Percentiles rank a stretch among this genome's conserved stretches.
phyloP scores from a whole-genome alignment of 306 rosid genomes.

The Bauhinia variegata region DNA sequence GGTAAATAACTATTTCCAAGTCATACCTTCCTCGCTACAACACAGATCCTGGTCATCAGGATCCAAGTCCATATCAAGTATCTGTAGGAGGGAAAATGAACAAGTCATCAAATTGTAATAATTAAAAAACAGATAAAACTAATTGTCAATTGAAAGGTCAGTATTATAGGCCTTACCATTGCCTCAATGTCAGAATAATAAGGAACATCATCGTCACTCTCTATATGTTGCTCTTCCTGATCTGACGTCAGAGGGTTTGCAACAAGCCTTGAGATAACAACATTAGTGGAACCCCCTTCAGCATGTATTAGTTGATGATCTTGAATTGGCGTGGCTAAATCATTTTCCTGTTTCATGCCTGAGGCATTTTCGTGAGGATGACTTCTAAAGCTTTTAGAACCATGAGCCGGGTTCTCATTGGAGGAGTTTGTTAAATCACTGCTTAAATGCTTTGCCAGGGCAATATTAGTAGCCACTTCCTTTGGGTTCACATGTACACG shows the following conservation, averaged over 20 bases:
- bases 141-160: conserved; percentile 27
- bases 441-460: conserved; percentile 39
- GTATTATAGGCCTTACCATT: conserved; percentile 59
- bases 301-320: conserved; percentile 46
- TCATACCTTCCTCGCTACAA: conserved; percentile 75
- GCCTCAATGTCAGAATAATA: conserved; percentile 92
- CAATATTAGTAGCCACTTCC: conserved; percentile 47
- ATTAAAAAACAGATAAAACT: conserved; percentile 24
- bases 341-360: conserved; percentile 49
- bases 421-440: conserved; percentile 41
- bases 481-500: conserved; percentile 38
- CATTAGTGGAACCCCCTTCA: conserved; percentile 47
- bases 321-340: conserved; percentile 43
- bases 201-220: conserved; percentile 84
- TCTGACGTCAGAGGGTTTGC: conserved; percentile 46
- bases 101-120: conserved; percentile 9
- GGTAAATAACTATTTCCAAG: no score
- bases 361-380: conserved; percentile 47
- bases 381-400: conserved; percentile 44
- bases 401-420: conserved; percentile 46
- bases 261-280: conserved; percentile 45
- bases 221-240: conserved; percentile 54
- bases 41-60: conserved; percentile 71
- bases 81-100: conserved; percentile 51
- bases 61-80: conserved; percentile 96